Conservation (phyloP, 2,329 filamentous ascomycete species). For the Aspergillus luchuensis region DNA sequence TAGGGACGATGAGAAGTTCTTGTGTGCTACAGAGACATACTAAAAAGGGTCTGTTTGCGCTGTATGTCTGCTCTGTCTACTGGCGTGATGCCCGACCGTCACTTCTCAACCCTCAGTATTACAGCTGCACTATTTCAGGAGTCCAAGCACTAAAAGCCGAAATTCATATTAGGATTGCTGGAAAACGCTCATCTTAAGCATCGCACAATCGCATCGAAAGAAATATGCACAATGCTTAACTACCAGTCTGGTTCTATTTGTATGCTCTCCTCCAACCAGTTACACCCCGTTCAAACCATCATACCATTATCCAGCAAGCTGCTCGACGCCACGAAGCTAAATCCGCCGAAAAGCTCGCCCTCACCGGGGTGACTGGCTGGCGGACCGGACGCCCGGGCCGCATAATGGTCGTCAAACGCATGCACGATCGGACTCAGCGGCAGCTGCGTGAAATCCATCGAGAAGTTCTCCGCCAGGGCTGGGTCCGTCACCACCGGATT, state of each 20-base stretch:
- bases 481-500: conserved; percentile 93
- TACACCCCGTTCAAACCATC: conserved; percentile 32
- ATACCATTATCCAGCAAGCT: conserved; percentile 48
- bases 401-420: conserved; percentile 33
- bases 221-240: not conserved
- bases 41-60: not conserved
- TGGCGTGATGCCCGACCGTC: not conserved
- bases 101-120: no score
- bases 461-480: conserved; percentile 94
- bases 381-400: conserved; percentile 18
- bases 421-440: conserved; percentile 72
- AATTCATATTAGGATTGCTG: not conserved
- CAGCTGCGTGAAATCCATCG: conserved; percentile 84
- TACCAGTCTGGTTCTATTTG: not conserved
- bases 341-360: conserved; percentile 50
- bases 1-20: not conserved
- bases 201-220: not conserved
- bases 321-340: conserved; percentile 52
- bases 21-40: not conserved
- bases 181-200: not conserved
- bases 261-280: not conserved
- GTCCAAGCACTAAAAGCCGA: not conserved
- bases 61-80: not conserved
- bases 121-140: not conserved
- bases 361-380: conserved; percentile 27